phyloP scores from a whole-genome alignment of 2,329 filamentous ascomycete species.

The Trichoderma atrobrunneum region DNA sequence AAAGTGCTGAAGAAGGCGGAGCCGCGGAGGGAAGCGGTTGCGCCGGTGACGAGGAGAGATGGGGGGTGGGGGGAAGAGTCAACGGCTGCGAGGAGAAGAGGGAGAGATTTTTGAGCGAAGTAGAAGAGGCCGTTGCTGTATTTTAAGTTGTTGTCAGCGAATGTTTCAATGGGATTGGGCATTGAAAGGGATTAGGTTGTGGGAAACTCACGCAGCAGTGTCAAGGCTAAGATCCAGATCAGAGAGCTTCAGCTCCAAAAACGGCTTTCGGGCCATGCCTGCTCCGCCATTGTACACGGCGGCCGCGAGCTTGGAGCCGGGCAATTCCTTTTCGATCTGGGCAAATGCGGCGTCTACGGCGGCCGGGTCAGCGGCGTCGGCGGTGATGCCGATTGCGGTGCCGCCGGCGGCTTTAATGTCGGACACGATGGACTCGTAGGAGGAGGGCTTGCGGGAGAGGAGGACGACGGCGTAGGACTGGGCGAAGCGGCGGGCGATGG shows the following conservation, averaged over 20 bases:
- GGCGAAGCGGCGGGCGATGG: slow-evolving; percentile 57
- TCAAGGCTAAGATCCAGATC: slow-evolving; percentile 49
- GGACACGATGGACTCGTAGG: slow-evolving; percentile 61
- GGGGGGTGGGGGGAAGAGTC: slow-evolving; percentile 60
- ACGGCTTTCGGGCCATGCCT: slow-evolving; percentile 52
- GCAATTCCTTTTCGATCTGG: slow-evolving; percentile 58
- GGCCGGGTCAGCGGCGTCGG: slow-evolving; percentile 43
- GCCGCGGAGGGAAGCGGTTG: slow-evolving; percentile 75
- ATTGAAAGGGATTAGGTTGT: not conserved
- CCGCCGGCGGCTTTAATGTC: slow-evolving; percentile 69
- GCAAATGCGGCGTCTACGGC: slow-evolving; percentile 58
- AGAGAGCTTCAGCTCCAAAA: slow-evolving; percentile 52
- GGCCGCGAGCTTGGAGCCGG: slow-evolving; percentile 54
- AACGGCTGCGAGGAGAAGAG: slow-evolving; percentile 64
- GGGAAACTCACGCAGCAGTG: slow-evolving; percentile 47
- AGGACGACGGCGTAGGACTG: slow-evolving; percentile 69
- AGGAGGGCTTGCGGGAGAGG: slow-evolving; percentile 65
- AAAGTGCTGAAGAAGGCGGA: slow-evolving; percentile 69
- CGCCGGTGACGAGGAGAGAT: slow-evolving; percentile 80
- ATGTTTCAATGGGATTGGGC: not conserved
- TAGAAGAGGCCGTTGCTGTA: slow-evolving; percentile 65
- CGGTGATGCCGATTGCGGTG: slow-evolving; percentile 65
- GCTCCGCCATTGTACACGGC: slow-evolving; percentile 68
- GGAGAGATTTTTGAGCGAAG: slow-evolving; percentile 71
- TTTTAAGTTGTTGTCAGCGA: not conserved